Base-by-base conservation (phyloP, 371 early-diverging fungal species). In the Mucor irregularis region DNA sequence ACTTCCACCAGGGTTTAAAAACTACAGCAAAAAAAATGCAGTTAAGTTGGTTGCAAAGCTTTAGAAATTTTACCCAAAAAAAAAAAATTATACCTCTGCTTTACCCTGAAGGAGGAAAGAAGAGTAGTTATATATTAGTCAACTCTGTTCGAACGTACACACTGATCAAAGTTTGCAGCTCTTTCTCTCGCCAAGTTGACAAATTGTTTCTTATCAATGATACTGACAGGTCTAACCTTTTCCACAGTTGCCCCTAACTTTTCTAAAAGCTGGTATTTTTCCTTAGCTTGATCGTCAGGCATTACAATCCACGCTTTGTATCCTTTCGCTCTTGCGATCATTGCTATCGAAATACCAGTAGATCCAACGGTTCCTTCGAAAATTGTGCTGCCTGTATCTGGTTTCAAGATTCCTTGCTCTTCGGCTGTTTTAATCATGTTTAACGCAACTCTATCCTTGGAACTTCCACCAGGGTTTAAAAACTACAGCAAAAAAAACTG, bases 321-420 rank as follows among this genome's bases (percentile, higher is more conserved):
- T 3, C 98, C 97, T 43, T 82, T 85, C 0, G 95, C 92, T 10
- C 85, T 82, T 14, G 90, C 88, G 22, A 95, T 84, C 81, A 87
- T 85, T 7, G 92, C 91, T 31, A 93, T 76, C 0, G 91, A 90
- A 16, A 93, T 91, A 10, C 96, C 92, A 2, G 92, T 90, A 4
- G 92, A 88, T 17, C 93, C 89, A 10, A 95, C 94, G 0, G 97
- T 98, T 16, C 98, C 98, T 59, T 98, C 97, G 68, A 93, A 94
- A 14, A 98, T 75, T 0, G 89, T 88, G n/a, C 83, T 83, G 17
- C 85, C 88, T 7, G 70, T 76, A 44, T 90, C 85, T 19, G 87
- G 87, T 2, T 56, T 61, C 21, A 96, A 73, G 5, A 84, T 62
- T 4, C 84, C 86, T 5, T 70, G 51, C 0, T 52, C 53, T 64